A percentile compares a stretch with the other conserved stretches of the same genome.
Evolutionary conservation across 257 asterid genomes (phyloP).

Genomic region (Eustoma russellianum): DNA sequence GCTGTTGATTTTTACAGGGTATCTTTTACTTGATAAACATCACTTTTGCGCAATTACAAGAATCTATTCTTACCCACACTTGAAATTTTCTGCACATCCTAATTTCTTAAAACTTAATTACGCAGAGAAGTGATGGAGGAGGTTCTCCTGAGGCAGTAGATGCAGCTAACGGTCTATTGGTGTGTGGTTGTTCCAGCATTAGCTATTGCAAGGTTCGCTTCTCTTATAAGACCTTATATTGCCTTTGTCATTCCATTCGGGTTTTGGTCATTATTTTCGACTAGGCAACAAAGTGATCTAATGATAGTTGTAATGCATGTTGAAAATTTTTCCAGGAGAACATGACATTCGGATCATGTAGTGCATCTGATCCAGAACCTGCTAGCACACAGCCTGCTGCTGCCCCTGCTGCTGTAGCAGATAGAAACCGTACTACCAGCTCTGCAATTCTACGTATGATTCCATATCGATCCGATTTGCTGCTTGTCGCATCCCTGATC

Average conservation of each 20-base stretch:
- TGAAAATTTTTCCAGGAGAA: slow-evolving; percentile 38
- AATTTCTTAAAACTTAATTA: slow-evolving; percentile 1
- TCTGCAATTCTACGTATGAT: slow-evolving; percentile 19
- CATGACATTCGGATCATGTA: slow-evolving; percentile 60
- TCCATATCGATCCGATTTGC: slow-evolving; percentile 30
- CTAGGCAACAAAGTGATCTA: background rate
- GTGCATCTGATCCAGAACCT: slow-evolving; percentile 25
- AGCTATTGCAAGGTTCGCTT: slow-evolving; percentile 56
- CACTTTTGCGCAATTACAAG: background rate
- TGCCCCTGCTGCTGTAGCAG: slow-evolving; percentile 9
- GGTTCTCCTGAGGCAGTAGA: slow-evolving; percentile 86
- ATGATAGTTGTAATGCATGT: slow-evolving; percentile 7
- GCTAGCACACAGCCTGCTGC: background rate
- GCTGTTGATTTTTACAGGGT: slow-evolving; percentile 94
- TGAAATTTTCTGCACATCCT: background rate
- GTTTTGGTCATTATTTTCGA: background rate
- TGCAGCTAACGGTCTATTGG: slow-evolving; percentile 62
- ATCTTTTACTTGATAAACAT: slow-evolving; percentile 2
- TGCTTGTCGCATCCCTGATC: slow-evolving; percentile 19
- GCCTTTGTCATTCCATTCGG: background rate
- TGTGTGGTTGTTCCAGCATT: slow-evolving; percentile 75
- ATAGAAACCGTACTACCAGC: slow-evolving; percentile 21
- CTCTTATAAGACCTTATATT: background rate
- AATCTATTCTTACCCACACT: too few relatives aligned
- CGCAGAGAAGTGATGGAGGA: slow-evolving; percentile 96